These are phyloP conservation scores for Trichoderma asperellum DNA, from an alignment of 2,329 filamentous ascomycete species.

Conservation along the genomic window DNA sequence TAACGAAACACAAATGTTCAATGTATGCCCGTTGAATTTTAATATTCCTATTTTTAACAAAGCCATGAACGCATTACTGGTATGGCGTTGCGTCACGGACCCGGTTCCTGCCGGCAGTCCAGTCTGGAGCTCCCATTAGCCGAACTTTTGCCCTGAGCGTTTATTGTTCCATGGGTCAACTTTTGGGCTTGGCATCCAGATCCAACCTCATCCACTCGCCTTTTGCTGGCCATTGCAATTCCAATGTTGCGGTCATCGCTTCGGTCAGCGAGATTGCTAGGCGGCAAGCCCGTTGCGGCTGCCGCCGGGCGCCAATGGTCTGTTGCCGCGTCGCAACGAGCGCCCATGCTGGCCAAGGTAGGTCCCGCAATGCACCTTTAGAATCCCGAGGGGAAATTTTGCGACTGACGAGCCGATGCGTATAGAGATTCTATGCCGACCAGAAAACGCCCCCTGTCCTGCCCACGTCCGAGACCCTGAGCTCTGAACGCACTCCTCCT, in stretches of 20 bases:
- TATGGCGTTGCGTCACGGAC: slow-evolving; percentile 39
- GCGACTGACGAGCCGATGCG: slow-evolving; percentile 2
- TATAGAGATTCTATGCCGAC: slow-evolving; percentile 62
- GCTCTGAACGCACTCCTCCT: slow-evolving; percentile 50
- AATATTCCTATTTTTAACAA: background rate
- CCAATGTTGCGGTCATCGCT: slow-evolving; percentile 72
- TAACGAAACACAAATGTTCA: background rate
- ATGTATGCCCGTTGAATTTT: background rate
- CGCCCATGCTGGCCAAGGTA: slow-evolving; percentile 40
- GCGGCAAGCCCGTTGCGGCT: slow-evolving; percentile 58
- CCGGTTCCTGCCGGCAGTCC: slow-evolving; percentile 43
- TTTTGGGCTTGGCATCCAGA: slow-evolving; percentile 23
- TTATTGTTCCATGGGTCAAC: slow-evolving; percentile 44
- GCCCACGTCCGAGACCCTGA: slow-evolving; percentile 58
- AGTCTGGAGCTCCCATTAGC: slow-evolving; percentile 44
- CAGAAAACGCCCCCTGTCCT: slow-evolving; percentile 56
- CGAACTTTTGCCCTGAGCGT: slow-evolving; percentile 52
- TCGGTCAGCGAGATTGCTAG: slow-evolving; percentile 64
- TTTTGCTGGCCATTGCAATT: slow-evolving; percentile 52
- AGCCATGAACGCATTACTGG: background rate
- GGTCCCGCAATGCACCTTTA: slow-evolving; percentile 31
- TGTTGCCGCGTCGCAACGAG: slow-evolving; percentile 42
- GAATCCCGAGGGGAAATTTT: slow-evolving; percentile 2
- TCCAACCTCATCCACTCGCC: slow-evolving; percentile 39
- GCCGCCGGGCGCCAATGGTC: slow-evolving; percentile 64